Base-by-base conservation (phyloP, 345 rosid genomes). In the Eucalyptus erythrocorys region DNA sequence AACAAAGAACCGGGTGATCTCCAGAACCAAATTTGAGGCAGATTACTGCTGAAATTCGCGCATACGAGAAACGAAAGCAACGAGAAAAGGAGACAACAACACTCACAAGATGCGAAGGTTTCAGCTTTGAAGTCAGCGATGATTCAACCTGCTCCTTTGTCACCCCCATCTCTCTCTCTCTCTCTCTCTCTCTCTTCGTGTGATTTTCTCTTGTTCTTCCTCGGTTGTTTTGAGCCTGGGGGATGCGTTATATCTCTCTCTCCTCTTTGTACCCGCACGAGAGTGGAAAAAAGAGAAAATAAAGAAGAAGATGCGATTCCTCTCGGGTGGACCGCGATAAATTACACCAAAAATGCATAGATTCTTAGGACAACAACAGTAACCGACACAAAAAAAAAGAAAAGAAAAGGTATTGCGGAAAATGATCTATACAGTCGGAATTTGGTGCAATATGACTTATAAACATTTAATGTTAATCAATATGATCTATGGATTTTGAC, bases 91-190 rank as follows among this genome's bases (percentile, higher is more conserved):
- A 43, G n/a, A 24, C 16, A 17, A 48, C 64, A 64, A 15, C 48
- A 87, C 93, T 91, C 90, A 96, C 99, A 17, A 97, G 91, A 90
- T 97, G 95, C 42, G 93, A 89, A 91, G 98, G 98, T 26, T 90
- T 95, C 89, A 97, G 90, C 89, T 97, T 97, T 3, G 95, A 91
- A 43, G 93, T 93, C 94, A 97, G 82, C 8, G 96, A 92, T 68
- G 97, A 94, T 90, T 94, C 95, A 49, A 96, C 95, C 92, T 93
- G 95, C 80, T 95, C 99, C 92, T 96, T 96, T 1, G 96, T 95
- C 82, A 95, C 95, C 50, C 97, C 98, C 98, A 96, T 96, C 89
- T 86, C 88, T 85, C 40, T 40, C 64, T n/a, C 21, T 48, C 15
- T 19, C 15, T 43, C 86, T 57, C 22, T 9, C 50, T 86, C 59